Evolutionary conservation across 345 rosid genomes (phyloP), one percentile per base, ranked within the genome.

Genomic region (Bruguiera gymnorhiza): DNA sequence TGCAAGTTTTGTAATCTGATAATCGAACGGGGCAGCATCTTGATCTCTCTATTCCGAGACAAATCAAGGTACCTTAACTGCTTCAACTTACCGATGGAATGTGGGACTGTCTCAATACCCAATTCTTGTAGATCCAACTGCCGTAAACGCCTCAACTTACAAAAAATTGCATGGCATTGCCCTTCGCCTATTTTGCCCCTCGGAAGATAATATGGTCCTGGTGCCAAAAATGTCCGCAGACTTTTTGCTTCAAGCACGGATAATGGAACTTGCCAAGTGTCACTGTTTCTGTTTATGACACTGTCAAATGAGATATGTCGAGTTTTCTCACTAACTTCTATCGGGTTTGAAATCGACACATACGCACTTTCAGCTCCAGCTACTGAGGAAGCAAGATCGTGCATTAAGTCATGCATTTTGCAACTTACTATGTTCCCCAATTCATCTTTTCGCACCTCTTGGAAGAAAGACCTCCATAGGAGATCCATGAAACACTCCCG

Each of bases 371-470:
- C 54, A 1, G 8, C 6, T 10, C 60, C 39, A 0, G 74, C 66
- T 8, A 81, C 46, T 1, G 0, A 10, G 2, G 0, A 1, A 0
- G 74, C 79, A 32, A 77, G 79, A 55, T 74, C 75, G 52, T 76
- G 80, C 60, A 76, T 72, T 43, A 66, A 27, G 32, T 71, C 71
- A 53, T 73, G 81, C 78, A 78, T 69, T 48, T 66, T 73, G 53
- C 68, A 78, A 19, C 2, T 3, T 0, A 0, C 2, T 8, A 30
- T 0, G 3, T 1, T 10, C 0, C 62, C 54, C 7, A 9, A 0
- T 0, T 0, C 0, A 65, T 75, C 74, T 60, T 61, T 51, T 21
- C 5, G 19, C 2, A 24, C 46, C 2, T 76, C 72, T 1, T 81
- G 76, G 9, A 81, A 81, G 29, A 81, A 74, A 1, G 62, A 71